phyloP scores from a whole-genome alignment of 352 stramenopile genomes.

The Phytopythium vexans region DNA sequence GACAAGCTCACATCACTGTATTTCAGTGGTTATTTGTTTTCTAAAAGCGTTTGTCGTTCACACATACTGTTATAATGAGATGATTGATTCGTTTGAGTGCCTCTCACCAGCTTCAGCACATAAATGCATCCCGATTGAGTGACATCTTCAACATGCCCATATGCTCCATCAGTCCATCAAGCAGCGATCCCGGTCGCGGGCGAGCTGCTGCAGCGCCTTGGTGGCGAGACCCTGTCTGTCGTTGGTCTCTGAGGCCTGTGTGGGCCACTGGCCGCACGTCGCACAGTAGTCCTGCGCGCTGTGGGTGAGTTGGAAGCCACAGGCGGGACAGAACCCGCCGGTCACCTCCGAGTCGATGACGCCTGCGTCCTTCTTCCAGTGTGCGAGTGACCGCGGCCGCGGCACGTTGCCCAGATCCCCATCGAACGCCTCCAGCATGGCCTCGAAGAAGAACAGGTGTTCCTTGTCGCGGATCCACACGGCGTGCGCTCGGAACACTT shows the following conservation, averaged over 20 bases:
- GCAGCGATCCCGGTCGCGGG: conserved; percentile 4
- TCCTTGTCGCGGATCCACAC: conserved; percentile 68
- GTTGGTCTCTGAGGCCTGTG: conserved; percentile 49
- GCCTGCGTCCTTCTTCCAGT: conserved; percentile 8
- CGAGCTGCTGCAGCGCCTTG: conserved; percentile 39
- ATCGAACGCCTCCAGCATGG: conserved; percentile 53
- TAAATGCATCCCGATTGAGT: too few relatives aligned
- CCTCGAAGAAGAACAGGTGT: conserved; percentile 67
- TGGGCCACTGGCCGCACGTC: conserved; percentile 70
- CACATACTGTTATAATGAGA: too few relatives aligned
- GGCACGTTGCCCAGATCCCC: conserved; percentile 45
- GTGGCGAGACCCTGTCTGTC: conserved; percentile 46
- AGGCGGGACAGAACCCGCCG: conserved; percentile 37
- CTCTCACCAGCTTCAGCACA: too few relatives aligned
- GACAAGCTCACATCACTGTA: too few relatives aligned
- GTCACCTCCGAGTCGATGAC: conserved; percentile 42
- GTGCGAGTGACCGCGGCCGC: conserved; percentile 8
- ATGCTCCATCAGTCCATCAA: too few relatives aligned
- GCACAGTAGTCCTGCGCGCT: conserved; percentile 45
- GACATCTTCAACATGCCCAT: too few relatives aligned
- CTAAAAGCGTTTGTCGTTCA: too few relatives aligned
- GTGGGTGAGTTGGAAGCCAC: conserved; percentile 41
- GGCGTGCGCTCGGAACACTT: conserved; percentile 27
- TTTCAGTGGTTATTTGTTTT: too few relatives aligned
- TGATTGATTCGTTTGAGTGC: too few relatives aligned